phyloP scores from a whole-genome alignment of 2,329 filamentous ascomycete species.

The Aspergillus fumigatiaffinis region DNA sequence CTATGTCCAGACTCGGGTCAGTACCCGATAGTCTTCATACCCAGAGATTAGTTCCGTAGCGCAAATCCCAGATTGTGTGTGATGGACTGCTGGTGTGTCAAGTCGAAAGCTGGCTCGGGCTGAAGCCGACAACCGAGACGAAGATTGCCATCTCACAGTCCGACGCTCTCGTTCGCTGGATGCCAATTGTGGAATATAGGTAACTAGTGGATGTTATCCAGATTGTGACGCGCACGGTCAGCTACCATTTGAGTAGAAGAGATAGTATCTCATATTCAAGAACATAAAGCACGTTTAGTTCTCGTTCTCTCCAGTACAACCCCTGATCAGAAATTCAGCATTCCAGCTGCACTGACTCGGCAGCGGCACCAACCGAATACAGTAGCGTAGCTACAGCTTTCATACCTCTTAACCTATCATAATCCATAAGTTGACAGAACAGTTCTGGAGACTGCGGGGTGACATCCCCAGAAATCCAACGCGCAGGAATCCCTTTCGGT shows the following conservation, averaged over 20 bases:
- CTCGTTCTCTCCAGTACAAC: not conserved
- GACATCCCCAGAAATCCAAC: not conserved
- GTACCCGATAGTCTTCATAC: not conserved
- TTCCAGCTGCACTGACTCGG: not conserved
- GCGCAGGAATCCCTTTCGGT: not conserved
- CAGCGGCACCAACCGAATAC: too few relatives aligned
- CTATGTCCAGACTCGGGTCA: not conserved
- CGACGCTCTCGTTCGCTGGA: too few relatives aligned
- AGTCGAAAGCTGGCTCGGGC: not conserved
- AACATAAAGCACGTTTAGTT: not conserved
- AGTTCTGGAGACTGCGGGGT: not conserved
- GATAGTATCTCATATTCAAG: too few relatives aligned
- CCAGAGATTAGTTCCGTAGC: not conserved
- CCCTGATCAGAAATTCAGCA: not conserved
- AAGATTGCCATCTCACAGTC: not conserved
- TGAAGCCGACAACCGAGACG: not conserved
- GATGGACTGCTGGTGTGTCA: too few relatives aligned
- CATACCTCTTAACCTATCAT: too few relatives aligned
- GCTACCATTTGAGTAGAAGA: not conserved
- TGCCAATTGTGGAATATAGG: too few relatives aligned
- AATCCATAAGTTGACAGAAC: not conserved
- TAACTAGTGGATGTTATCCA: too few relatives aligned
- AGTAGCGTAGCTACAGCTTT: too few relatives aligned
- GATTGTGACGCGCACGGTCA: not conserved
- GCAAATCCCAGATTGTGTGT: not conserved